Evolutionary conservation across 352 stramenopile species (phyloP).

Genomic region (Pythium folliculosum): DNA sequence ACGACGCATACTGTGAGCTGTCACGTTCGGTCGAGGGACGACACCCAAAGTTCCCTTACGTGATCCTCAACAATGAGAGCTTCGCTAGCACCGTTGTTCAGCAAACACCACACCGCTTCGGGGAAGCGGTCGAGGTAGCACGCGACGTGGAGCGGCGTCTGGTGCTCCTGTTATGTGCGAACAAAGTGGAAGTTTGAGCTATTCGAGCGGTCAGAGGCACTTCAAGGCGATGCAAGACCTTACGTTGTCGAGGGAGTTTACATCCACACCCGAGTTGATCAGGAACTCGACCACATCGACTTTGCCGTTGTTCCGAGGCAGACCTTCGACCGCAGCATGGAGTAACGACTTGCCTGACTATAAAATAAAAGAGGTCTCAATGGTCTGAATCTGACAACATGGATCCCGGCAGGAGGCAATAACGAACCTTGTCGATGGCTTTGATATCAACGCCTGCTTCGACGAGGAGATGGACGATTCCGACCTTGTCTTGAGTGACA

Average conservation of each 20-base stretch:
- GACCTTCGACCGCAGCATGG: slow-evolving; percentile 5
- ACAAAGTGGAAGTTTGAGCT: background rate
- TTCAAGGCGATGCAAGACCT: background rate
- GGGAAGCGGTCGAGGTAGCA: slow-evolving; percentile 14
- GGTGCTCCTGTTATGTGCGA: background rate
- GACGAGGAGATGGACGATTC: slow-evolving; percentile 9
- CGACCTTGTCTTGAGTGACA: slow-evolving; percentile 13
- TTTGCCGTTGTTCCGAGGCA: slow-evolving; percentile 1
- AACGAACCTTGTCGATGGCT: slow-evolving; percentile 8
- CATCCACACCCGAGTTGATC: slow-evolving; percentile 11
- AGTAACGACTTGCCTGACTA: slow-evolving; percentile 10
- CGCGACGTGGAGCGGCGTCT: slow-evolving; percentile 19
- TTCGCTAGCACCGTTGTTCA: slow-evolving; percentile 16
- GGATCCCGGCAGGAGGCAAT: background rate
- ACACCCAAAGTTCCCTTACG: background rate
- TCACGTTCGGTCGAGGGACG: background rate
- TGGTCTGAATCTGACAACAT: background rate
- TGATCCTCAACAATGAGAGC: slow-evolving; percentile 18
- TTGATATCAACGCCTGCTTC: slow-evolving; percentile 13
- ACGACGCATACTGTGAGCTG: no score
- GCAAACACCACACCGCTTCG: slow-evolving; percentile 13
- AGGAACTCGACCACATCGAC: slow-evolving; percentile 12
- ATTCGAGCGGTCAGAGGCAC: background rate
- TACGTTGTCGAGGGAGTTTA: slow-evolving; percentile 21
- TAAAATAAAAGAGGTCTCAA: background rate